A percentile compares a stretch with the other conserved stretches of the same genome.
These are phyloP conservation scores for Candida succiphila DNA, from an alignment of 805 yeast genomes.

Conservation along the genomic window DNA sequence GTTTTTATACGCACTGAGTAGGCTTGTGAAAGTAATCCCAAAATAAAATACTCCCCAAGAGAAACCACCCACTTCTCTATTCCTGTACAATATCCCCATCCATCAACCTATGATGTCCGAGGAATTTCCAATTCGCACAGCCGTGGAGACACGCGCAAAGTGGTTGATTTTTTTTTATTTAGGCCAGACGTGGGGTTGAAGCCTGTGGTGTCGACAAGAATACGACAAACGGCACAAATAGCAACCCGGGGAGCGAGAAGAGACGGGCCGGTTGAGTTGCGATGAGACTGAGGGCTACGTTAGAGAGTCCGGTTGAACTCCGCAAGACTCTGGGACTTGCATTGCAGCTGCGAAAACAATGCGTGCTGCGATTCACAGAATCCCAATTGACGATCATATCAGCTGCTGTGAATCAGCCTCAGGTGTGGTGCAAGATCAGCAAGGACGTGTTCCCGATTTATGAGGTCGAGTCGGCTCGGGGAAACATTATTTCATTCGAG, in stretches of 20 bases:
- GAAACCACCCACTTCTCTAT: not conserved
- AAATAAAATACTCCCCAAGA: not conserved
- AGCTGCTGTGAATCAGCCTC: constrained; percentile 47
- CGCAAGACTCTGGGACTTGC: constrained; percentile 15
- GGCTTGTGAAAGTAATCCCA: not conserved
- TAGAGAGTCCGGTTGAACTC: constrained; percentile 13
- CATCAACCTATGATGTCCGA: not conserved
- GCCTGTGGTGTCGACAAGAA: too few relatives aligned
- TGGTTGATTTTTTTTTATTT: not conserved
- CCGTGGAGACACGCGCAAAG: not conserved
- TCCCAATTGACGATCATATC: constrained; percentile 40
- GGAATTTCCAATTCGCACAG: not conserved
- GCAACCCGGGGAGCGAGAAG: too few relatives aligned
- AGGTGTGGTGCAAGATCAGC: constrained; percentile 54
- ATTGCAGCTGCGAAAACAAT: constrained; percentile 38
- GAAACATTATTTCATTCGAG: constrained; percentile 49
- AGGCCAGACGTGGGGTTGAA: not conserved
- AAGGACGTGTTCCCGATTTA: constrained; percentile 36
- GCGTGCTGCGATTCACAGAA: constrained; percentile 47
- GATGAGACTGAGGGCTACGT: constrained; percentile 18
- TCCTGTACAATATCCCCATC: not conserved
- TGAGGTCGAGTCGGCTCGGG: constrained; percentile 41
- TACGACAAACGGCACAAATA: too few relatives aligned
- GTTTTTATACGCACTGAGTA: not conserved
- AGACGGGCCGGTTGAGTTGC: too few relatives aligned